phyloP scores from a whole-genome alignment of 1,139 yeast genomes.

The Kazachstania sp. region DNA sequence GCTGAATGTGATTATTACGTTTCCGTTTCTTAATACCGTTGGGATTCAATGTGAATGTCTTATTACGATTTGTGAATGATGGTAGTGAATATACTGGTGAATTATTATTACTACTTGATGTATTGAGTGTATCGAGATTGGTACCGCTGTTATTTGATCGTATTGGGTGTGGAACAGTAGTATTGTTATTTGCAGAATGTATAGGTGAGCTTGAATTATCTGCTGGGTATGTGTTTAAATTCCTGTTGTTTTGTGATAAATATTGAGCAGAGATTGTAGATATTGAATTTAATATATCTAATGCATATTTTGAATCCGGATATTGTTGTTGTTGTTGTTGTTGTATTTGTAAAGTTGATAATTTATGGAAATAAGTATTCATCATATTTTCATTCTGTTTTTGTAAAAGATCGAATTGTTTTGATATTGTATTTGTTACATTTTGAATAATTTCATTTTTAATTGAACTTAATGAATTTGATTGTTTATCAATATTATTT shows the following conservation, averaged over 20 bases:
- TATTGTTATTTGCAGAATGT: background rate
- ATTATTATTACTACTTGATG: background rate
- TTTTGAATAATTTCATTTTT: constrained; percentile 1
- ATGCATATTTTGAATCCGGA: constrained; percentile 16
- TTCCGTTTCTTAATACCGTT: constrained; percentile 27
- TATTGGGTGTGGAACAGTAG: background rate
- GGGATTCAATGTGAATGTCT: constrained; percentile 21
- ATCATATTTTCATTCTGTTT: constrained; percentile 1
- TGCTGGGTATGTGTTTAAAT: background rate
- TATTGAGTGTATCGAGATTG: background rate
- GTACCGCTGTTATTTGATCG: background rate
- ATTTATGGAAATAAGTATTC: constrained; percentile 1
- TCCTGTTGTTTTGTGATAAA: constrained; percentile 8
- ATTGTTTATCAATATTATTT: constrained; percentile 16
- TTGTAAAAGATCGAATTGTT: constrained; percentile 3
- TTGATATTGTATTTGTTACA: background rate
- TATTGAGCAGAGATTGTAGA: constrained; percentile 24
- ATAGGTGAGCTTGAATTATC: background rate
- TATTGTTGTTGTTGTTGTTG: constrained; percentile 4
- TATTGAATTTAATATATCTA: constrained; percentile 25
- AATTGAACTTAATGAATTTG: constrained; percentile 6
- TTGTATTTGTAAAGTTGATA: constrained; percentile 2
- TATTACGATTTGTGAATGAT: constrained; percentile 4
- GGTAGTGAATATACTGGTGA: constrained; percentile 1
- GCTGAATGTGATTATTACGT: constrained; percentile 5